phyloP scores from a whole-genome alignment of 345 rosid genomes.

The Carallia brachiata region DNA sequence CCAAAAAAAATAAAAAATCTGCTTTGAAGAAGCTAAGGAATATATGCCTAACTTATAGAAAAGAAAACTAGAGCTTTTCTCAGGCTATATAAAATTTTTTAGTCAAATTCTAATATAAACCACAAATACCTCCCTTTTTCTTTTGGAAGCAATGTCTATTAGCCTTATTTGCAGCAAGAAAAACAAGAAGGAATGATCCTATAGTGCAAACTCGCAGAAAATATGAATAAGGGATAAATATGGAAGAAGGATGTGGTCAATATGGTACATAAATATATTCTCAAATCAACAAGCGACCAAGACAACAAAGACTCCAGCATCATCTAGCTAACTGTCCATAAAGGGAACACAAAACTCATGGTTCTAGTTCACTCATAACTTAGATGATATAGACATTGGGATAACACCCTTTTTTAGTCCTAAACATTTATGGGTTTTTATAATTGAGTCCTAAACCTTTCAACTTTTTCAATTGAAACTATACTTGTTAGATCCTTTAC shows the following conservation, averaged over 20 bases:
- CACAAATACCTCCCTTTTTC: background rate
- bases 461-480: too few relatives aligned
- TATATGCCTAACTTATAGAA: too few relatives aligned
- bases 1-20: too few relatives aligned
- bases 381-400: background rate
- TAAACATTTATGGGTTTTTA: too few relatives aligned
- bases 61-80: too few relatives aligned
- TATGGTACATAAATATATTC: background rate
- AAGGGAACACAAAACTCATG: too few relatives aligned
- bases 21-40: too few relatives aligned
- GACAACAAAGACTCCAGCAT: background rate
- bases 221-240: background rate
- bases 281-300: background rate
- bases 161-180: background rate
- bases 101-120: background rate
- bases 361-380: background rate
- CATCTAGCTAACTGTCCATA: too few relatives aligned
- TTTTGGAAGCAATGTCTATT: background rate
- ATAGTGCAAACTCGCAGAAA: background rate
- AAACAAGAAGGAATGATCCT: background rate
- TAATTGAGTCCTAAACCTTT: too few relatives aligned
- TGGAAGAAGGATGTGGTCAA: background rate
- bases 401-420: too few relatives aligned
- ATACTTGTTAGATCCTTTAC: too few relatives aligned
- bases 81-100: too few relatives aligned